These are phyloP conservation scores for Moesziomyces globuligerus DNA, from an alignment of 1,284 basidiomycete species.

Conservation along the genomic window DNA sequence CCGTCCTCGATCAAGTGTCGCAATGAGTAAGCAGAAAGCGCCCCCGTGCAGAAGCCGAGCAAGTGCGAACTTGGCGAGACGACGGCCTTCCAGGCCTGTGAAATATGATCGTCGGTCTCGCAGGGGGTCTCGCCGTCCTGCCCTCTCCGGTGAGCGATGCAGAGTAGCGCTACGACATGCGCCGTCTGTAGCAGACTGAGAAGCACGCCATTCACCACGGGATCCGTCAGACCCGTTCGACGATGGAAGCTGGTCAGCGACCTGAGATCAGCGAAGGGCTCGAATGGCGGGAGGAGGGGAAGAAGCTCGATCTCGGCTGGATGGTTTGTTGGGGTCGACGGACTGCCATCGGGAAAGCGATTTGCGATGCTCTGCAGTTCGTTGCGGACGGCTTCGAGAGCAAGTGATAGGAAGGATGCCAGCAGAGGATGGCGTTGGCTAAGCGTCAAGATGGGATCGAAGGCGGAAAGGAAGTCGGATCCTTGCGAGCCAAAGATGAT, in stretches of 20 bases:
- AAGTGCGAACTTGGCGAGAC: constrained; percentile 18
- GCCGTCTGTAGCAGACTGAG: constrained; percentile 39
- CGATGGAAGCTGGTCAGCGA: constrained; percentile 29
- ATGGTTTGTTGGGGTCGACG: no score
- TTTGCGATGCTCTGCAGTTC: constrained; percentile 36
- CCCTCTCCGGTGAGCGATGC: neutral
- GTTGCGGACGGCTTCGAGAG: constrained; percentile 24
- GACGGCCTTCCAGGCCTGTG: constrained; percentile 20
- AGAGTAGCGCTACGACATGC: constrained; percentile 24
- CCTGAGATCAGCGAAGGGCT: constrained; percentile 23
- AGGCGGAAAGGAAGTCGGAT: constrained; percentile 30
- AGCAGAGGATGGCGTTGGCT: constrained; percentile 13
- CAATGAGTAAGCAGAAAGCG: constrained; percentile 24
- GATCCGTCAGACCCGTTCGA: constrained; percentile 19
- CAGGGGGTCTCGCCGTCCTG: neutral
- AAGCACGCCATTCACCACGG: constrained; percentile 41
- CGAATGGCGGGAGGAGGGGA: constrained; percentile 25
- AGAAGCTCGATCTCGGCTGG: constrained; percentile 30
- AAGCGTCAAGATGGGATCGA: constrained; percentile 24
- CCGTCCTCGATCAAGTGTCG: constrained; percentile 10
- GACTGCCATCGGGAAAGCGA: neutral
- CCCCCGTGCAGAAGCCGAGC: constrained; percentile 43
- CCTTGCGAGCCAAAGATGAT: constrained; percentile 46
- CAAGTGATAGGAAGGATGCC: constrained; percentile 28
- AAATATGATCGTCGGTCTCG: neutral